Evolutionary conservation across 2,329 filamentous ascomycete species (phyloP).

Genomic region (Botrytis elliptica): DNA sequence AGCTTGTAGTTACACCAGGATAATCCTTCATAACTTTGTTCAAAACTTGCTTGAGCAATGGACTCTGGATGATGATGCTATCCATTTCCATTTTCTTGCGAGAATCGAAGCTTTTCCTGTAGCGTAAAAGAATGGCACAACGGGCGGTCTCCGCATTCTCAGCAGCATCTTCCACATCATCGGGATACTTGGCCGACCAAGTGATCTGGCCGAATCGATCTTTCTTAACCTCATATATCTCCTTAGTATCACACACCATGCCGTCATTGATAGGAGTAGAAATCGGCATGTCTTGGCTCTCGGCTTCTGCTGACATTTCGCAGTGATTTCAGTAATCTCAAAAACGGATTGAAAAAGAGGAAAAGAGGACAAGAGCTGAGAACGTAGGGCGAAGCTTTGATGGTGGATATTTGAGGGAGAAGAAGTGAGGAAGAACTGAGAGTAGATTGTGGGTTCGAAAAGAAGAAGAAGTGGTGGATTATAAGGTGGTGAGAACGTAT

Average conservation of each 20-base stretch:
- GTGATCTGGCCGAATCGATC: slow-evolving; percentile 45
- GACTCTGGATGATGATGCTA: slow-evolving; percentile 63
- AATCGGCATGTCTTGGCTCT: not conserved
- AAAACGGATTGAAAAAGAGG: not conserved
- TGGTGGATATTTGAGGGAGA: not conserved
- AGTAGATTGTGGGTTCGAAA: not conserved
- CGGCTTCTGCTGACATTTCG: not conserved
- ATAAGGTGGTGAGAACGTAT: not conserved
- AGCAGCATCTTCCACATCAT: slow-evolving; percentile 51
- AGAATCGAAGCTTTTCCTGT: slow-evolving; percentile 56
- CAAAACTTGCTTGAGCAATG: slow-evolving; percentile 57
- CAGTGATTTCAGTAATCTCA: not conserved
- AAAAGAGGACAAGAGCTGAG: not conserved
- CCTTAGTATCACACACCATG: slow-evolving; percentile 44
- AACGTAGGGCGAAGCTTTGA: not conserved
- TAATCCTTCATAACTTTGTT: slow-evolving; percentile 40
- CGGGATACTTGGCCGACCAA: slow-evolving; percentile 56
- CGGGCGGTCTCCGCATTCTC: slow-evolving; percentile 46
- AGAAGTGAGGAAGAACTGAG: too few species aligned
- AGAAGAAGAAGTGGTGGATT: not conserved
- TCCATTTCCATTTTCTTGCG: slow-evolving; percentile 50
- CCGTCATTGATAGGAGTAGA: slow-evolving; percentile 26
- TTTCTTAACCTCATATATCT: slow-evolving; percentile 50
- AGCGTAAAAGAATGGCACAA: slow-evolving; percentile 59
- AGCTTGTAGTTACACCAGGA: slow-evolving; percentile 49